Percentiles rank a stretch among this genome's conserved stretches.
phyloP scores from a whole-genome alignment of 1,284 basidiomycete species.

The Apiotrichum laibachii region DNA sequence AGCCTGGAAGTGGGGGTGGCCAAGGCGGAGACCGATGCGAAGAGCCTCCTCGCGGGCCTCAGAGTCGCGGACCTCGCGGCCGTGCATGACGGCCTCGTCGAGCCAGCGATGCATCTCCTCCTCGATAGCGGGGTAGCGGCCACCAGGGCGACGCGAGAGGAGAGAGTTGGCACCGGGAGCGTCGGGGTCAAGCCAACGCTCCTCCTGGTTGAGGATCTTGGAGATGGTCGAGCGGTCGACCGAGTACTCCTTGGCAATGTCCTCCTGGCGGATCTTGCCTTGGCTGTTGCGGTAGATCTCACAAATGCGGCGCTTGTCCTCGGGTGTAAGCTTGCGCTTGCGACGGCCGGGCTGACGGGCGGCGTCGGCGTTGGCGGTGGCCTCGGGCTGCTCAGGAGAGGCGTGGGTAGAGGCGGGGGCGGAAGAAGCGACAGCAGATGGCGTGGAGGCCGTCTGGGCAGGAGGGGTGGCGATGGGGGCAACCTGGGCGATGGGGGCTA shows the following conservation, averaged over 20 bases:
- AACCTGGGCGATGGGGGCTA: not conserved
- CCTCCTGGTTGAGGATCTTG: slow-evolving; percentile 28
- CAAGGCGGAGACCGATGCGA: slow-evolving; percentile 20
- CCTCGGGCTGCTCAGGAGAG: slow-evolving; percentile 3
- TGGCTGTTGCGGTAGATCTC: slow-evolving; percentile 26
- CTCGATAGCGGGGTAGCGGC: slow-evolving; percentile 26
- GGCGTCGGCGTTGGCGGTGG: slow-evolving; percentile 2
- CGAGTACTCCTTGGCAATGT: slow-evolving; percentile 28
- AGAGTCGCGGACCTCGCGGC: slow-evolving; percentile 22
- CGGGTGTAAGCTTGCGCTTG: slow-evolving; percentile 27
- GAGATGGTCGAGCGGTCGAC: slow-evolving; percentile 28
- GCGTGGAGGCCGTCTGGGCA: not conserved
- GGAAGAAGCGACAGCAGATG: not conserved
- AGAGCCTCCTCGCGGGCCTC: slow-evolving; percentile 25
- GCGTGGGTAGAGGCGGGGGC: slow-evolving; percentile 6
- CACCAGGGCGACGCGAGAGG: slow-evolving; percentile 20
- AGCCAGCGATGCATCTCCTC: slow-evolving; percentile 28
- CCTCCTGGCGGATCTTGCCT: slow-evolving; percentile 27
- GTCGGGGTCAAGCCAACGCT: slow-evolving; percentile 24
- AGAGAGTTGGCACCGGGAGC: slow-evolving; percentile 12
- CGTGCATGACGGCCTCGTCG: slow-evolving; percentile 22
- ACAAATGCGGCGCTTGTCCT: slow-evolving; percentile 28
- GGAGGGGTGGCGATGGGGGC: slow-evolving; percentile 1
- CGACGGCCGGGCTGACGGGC: slow-evolving; percentile 13
- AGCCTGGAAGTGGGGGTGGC: slow-evolving; percentile 25